Base-by-base conservation (phyloP, 805 yeast genomes). In the Starmera amethionina region DNA sequence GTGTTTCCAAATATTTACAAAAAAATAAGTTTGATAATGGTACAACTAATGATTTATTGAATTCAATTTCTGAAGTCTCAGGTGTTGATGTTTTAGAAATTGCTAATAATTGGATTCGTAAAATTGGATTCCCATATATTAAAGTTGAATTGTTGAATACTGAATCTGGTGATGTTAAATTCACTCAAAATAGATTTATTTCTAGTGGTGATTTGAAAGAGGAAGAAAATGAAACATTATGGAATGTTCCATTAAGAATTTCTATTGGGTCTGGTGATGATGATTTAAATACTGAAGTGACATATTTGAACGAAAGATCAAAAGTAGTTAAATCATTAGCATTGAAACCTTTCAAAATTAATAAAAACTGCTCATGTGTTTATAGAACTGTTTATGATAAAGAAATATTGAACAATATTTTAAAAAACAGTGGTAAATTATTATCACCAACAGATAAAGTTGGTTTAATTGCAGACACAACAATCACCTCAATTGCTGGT, bases 1-100 rank as follows among this genome's bases (percentile, higher is more conserved):
- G 94, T 60, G 93, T 84, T 27, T 77, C 90, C 30, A 67, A 72
- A 49, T 84, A 84, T 59, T 70, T 84, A 62, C 78, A 78, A 58
- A 77, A 73, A 52, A 87, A 82, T 62, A 76, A 75, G 48, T 84
- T 79, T 69, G 80, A 83, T 25, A 84, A 84, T 60, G 85, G 90
- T 32, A 64, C 73, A 41, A 82, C 94, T 28, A 68, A 73, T 41
- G 88, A 83, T 55, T 67, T 84, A 48, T 82, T 90, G 88, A 71
- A 65, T 41, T 74, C 88, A 16, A 67, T 84, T 42, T 62, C 79
- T 37, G 79, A 74, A 30, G 85, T 72, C 25, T 70, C 82, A 40
- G 88, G 88, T 27, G 67, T 77, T 51, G 85, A 83, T 54, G 86
- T 83, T 33, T 74, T 73, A 36, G 56, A 64, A 33, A 79, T 79